Base-by-base conservation (phyloP, 768 basidiomycete species). In the Russula emetica region DNA sequence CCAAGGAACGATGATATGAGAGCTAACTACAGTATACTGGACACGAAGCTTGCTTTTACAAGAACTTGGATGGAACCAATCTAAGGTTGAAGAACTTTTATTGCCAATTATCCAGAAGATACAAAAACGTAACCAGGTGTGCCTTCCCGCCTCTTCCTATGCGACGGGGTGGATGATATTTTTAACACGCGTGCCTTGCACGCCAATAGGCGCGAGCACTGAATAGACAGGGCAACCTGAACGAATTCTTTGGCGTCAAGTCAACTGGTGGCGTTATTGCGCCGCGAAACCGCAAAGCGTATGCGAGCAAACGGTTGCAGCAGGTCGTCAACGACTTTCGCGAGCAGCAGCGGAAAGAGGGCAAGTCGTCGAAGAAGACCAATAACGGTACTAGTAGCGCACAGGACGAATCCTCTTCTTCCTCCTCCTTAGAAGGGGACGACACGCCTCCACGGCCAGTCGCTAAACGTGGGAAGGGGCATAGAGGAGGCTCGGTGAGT, bases 61-160 rank as follows among this genome's bases (percentile, higher is more conserved):
- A 58, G 94, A 97, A 70, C 80, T 98, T 11, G 82, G 86, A 14
- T 98, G 95, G 95, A 76, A 79, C 16, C 82, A 87, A 68, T 73
- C 73, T 24, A 97, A 96, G 76, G 92, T 93, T 0, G 92, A 97
- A 70, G 93, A 96, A 55, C 80, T 94, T 32, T 77, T 98, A n/a
- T 76, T 93, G 51, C 95, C 95, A 18, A 92, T 97, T 70, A 90
- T 98, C 50, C 92, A 90, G 69, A 90, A 84, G 69, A 88, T 96
- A 79, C 88, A 84, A 66, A 87, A 87, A 70, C 88, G 93, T 28
- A 82, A 81, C 24, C 88, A 93, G 76, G 90, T 87, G 62, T 59
- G 78, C 68, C 34, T 26, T 62, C 61, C 73, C 47, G 22, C 26
- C 60, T 52, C 45, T 26, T 26, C 14, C 20, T 40, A 11, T 14